phyloP scores from a whole-genome alignment of 352 stramenopile species.

The Blastocystis sp. region DNA sequence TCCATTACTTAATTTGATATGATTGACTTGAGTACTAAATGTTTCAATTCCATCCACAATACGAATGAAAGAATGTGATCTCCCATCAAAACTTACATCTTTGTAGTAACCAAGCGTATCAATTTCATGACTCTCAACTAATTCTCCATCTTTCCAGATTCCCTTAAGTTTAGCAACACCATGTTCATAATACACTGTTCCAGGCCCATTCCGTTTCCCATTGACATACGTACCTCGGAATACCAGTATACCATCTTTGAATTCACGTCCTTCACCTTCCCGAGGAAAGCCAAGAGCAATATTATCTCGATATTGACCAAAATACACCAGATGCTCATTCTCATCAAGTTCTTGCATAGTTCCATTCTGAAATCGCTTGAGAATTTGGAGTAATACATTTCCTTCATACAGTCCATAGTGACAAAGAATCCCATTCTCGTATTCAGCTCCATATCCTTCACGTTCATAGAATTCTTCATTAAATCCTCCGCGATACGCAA shows the following conservation, averaged over 20 bases:
- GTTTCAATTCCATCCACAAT: not conserved
- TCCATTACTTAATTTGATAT: conserved; percentile 7
- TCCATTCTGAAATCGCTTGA: not conserved
- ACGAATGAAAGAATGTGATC: not conserved
- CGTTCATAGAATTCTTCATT: not conserved
- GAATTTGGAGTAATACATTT: not conserved
- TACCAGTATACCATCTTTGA: not conserved
- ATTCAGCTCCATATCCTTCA: conserved; percentile 39
- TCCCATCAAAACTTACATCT: not conserved
- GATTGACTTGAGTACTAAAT: not conserved
- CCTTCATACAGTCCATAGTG: conserved; percentile 27
- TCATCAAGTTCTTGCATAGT: not conserved
- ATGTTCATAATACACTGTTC: not conserved
- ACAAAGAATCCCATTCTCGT: not conserved
- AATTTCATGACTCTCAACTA: not conserved
- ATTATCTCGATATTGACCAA: conserved; percentile 14
- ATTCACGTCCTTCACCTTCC: conserved; percentile 21
- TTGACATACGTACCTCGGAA: conserved; percentile 20
- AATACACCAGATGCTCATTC: not conserved
- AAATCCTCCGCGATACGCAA: conserved; percentile 18
- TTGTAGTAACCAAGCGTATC: not conserved
- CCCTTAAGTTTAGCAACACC: conserved; percentile 7
- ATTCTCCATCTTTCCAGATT: conserved; percentile 6
- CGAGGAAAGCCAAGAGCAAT: not conserved
- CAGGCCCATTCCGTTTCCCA: not conserved